Evolutionary conservation across 345 rosid species (phyloP), one percentile per base, ranked within the genome.

Genomic region (Turnera subulata): DNA sequence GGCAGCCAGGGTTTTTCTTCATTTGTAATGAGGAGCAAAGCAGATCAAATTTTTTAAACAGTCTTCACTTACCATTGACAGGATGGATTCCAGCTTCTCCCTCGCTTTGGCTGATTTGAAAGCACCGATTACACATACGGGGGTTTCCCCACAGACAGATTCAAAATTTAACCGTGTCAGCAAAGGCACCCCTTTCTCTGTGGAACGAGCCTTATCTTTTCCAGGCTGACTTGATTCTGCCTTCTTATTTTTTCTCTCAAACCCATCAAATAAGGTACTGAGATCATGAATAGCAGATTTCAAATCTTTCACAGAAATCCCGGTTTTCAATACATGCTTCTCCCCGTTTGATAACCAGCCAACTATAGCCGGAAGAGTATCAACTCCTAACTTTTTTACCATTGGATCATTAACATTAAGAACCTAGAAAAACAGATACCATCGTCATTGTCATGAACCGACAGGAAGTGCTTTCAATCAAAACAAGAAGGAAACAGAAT

Each of bases 341-440:
- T 87, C 96, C 42, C 96, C 99, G 38, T 87, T 87, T 2, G 93
- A 78, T 25, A 84, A 69, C 90, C 92, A 87, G 42, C 96, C 97
- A 56, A 89, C 86, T 61, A 93, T 59, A 61, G 99, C 91, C 25
- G 99, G 99, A 61, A 89, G 76, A 1, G 84, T 65, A 40, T 85
- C 79, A 19, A 89, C 83, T 15, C 95, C 92, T 58, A 93, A 61
- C 63, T 81, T 76, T 71, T 69, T 74, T 32, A 78, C 50, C 37
- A 53, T 44, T 15, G 85, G 73, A 67, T 85, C 84, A 55, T 77
- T 71, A 54, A 71, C 78, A 74, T 84, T 85, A n/a, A 61, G 74
- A 55, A 84, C 95, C 96, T 91, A 71, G 8, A 58, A 0, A n/a
- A 53, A 54, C 46, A 40, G 22, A 26, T 16, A 50, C 35, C 49